Percentiles rank a stretch among this genome's conserved stretches.
phyloP scores from a whole-genome alignment of 2,329 filamentous ascomycete genomes.

The Fusarium transvaalense region DNA sequence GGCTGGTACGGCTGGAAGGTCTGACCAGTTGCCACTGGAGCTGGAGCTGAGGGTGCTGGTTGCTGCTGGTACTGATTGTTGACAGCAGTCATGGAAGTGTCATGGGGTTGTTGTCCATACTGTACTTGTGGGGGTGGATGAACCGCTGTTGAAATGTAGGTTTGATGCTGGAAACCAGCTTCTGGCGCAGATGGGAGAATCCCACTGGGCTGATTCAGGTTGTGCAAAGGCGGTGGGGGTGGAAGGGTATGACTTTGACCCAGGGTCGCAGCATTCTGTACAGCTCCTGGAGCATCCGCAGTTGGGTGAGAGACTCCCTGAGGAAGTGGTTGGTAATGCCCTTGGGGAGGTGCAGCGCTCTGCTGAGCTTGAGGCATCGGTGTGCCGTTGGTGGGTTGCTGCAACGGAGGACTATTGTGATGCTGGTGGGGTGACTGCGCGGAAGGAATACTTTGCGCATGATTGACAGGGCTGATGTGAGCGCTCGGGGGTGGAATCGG shows the following conservation, averaged over 20 bases:
- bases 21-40: background rate
- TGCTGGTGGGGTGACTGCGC: constrained; percentile 3
- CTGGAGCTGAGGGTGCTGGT: background rate
- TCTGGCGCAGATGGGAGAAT: background rate
- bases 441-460: background rate
- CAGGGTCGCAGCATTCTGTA: background rate
- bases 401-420: background rate
- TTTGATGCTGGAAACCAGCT: background rate
- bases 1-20: background rate
- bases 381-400: background rate
- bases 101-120: background rate
- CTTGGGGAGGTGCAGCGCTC: background rate
- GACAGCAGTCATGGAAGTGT: accelerated
- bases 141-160: background rate
- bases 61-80: background rate
- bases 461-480: background rate
- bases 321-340: background rate
- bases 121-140: background rate
- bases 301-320: background rate
- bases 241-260: background rate
- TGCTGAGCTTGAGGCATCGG: background rate
- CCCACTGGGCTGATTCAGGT: background rate
- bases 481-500: accelerated
- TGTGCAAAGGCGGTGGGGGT: background rate
- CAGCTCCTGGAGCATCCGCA: no score